phyloP scores from a whole-genome alignment of 2,329 filamentous ascomycete genomes.

The Seiridium cupressi region DNA sequence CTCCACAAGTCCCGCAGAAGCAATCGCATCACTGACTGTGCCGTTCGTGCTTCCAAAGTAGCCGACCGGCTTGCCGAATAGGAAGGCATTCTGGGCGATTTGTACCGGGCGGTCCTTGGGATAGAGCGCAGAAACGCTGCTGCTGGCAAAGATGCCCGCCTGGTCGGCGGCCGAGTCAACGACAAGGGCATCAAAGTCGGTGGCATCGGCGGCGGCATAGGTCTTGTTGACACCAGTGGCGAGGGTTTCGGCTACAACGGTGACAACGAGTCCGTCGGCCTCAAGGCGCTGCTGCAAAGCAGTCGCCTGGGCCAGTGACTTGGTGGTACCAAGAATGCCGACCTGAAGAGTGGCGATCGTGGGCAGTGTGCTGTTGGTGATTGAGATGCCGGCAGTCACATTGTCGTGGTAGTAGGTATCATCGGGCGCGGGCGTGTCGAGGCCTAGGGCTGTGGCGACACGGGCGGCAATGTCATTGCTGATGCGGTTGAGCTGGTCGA shows the following conservation, averaged over 20 bases:
- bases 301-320: slow-evolving; percentile 44
- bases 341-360: slow-evolving; percentile 63
- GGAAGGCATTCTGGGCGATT: slow-evolving; percentile 61
- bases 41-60: slow-evolving; percentile 44
- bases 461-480: slow-evolving; percentile 65
- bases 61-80: slow-evolving; percentile 69
- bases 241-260: slow-evolving; percentile 61
- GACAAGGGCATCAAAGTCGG: slow-evolving; percentile 62
- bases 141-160: slow-evolving; percentile 43
- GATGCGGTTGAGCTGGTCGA: slow-evolving; percentile 67
- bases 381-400: slow-evolving; percentile 58
- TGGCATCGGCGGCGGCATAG: slow-evolving; percentile 64
- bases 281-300: slow-evolving; percentile 48
- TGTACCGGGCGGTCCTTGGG: slow-evolving; percentile 62
- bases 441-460: slow-evolving; percentile 60
- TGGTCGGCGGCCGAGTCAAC: slow-evolving; percentile 50
- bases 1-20: slow-evolving; percentile 40
- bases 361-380: slow-evolving; percentile 56
- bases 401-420: slow-evolving; percentile 68
- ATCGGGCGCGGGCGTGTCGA: slow-evolving; percentile 58
- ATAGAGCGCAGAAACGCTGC: slow-evolving; percentile 52
- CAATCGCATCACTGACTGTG: slow-evolving; percentile 39
- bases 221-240: slow-evolving; percentile 55
- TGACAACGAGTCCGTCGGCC: slow-evolving; percentile 51
- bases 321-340: slow-evolving; percentile 55